Evolutionary conservation across 306 rosid genomes (phyloP).

Genomic region (Lathyrus tuberosus): DNA sequence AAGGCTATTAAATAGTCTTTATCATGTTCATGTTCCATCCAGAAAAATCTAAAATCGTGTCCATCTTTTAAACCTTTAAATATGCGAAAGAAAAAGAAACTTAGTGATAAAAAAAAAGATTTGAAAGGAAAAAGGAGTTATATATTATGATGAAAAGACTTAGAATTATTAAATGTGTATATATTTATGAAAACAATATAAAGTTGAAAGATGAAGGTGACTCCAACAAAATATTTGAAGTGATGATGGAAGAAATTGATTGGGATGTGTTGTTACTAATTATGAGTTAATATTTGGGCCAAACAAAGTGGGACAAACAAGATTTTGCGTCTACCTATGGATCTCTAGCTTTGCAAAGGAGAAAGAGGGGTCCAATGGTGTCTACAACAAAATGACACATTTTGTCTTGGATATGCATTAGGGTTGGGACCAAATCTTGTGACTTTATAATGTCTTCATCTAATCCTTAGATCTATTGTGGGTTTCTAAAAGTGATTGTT

Average conservation of each 20-base stretch:
- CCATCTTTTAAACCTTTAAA: constrained; percentile 21
- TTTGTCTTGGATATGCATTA: constrained; percentile 32
- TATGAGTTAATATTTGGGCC: constrained; percentile 33
- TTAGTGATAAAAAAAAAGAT: constrained; percentile 11
- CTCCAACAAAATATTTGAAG: neutral
- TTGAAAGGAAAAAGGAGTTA: neutral
- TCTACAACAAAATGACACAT: constrained; percentile 41
- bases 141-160: constrained; percentile 2
- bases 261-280: constrained; percentile 25
- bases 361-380: constrained; percentile 42
- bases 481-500: constrained; percentile 23
- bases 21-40: constrained; percentile 10
- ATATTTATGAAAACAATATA: neutral
- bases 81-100: constrained; percentile 13
- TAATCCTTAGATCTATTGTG: constrained; percentile 19
- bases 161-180: neutral
- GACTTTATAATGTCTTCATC: constrained; percentile 25
- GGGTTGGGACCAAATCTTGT: constrained; percentile 39
- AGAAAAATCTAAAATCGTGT: neutral
- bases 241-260: constrained; percentile 30
- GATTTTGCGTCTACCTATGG: constrained; percentile 38
- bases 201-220: neutral
- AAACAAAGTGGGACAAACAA: constrained; percentile 43
- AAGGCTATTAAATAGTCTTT: constrained; percentile 9
- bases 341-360: constrained; percentile 41